Evolutionary conservation across 495 filamentous ascomycete genomes (phyloP), one percentile per base, ranked within the genome.

Genomic region (Thermochaetoides thermophila): DNA sequence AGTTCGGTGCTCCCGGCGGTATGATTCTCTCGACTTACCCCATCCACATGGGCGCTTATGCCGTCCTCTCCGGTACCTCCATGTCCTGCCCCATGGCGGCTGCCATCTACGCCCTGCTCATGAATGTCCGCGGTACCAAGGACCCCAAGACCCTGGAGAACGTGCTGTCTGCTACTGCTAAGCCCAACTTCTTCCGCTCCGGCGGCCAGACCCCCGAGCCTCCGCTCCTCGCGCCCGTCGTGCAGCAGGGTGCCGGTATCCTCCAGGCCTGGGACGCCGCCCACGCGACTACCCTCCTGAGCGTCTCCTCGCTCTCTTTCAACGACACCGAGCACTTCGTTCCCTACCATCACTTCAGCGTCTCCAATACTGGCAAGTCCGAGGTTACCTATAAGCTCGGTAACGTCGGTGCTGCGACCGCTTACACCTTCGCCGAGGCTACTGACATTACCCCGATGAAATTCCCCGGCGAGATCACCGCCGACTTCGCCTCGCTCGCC

Each of bases 31-130:
- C 70, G 17, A 74, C 71, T 3, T 73, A 57, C 34, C 71, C 69
- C 8, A 44, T 64, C 0, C 52, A 58, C 9, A 42, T 60, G 11
- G 70, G 70, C 19, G 52, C 60, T 2, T 72, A 73, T 34, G 67
- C 57, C 13, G 56, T 74, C 13, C 52, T 71, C 3, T 67, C 61
- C 12, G 71, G 71, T 22, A 75, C 71, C 1, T 74, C 70, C 16
- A 75, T 75, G 71, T 60, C 71, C 13, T 69, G 68, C 44, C 70
- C 71, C 3, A 52, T 69, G 23, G 60, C 63, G 5, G 70, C 70
- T 5, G 69, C 60, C 18, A 53, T 67, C 37, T 64, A 63, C 35
- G 70, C 71, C 5, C 60, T 75, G 14, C 42, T 73, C 32, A 63
- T 57, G 14, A 52, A 63, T 14, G 58, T 56, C 19, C 61, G 67